Conservation (phyloP, 306 rosid genomes). For the Canavalia ensiformis region DNA sequence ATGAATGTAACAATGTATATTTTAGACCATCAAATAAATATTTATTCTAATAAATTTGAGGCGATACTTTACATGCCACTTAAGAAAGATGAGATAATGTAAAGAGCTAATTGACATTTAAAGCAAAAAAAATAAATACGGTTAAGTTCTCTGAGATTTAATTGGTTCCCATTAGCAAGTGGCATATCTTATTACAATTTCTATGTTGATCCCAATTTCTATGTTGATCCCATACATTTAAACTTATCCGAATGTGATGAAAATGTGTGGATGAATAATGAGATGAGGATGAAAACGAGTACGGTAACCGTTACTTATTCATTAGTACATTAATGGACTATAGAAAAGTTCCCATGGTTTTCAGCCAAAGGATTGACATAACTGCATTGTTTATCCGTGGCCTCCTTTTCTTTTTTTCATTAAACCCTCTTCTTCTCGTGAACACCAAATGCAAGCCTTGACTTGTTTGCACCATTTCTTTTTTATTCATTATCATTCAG, state of each 20-base stretch:
- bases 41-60: background rate
- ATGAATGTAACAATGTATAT: background rate
- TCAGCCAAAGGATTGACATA: background rate
- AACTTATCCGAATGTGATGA: conserved; percentile 35
- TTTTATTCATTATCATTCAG: conserved; percentile 7
- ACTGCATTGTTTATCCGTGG: conserved; percentile 42
- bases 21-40: background rate
- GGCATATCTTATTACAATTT: background rate
- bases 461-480: conserved; percentile 44
- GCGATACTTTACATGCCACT: too few relatives aligned
- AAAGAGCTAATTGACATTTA: background rate
- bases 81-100: conserved; percentile 23
- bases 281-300: conserved; percentile 31
- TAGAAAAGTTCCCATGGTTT: conserved; percentile 30
- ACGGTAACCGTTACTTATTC: background rate
- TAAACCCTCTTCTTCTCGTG: conserved; percentile 46
- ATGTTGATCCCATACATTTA: background rate
- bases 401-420: conserved; percentile 18
- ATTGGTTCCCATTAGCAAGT: background rate
- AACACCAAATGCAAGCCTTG: conserved; percentile 37
- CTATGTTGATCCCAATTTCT: background rate
- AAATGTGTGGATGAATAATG: conserved; percentile 40
- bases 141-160: background rate
- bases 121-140: conserved; percentile 9
- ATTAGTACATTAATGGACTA: conserved; percentile 26